Percentiles rank a stretch among this genome's conserved stretches.
Conservation (phyloP, 441 rosid species). For the Pelargonium fulgidum region DNA sequence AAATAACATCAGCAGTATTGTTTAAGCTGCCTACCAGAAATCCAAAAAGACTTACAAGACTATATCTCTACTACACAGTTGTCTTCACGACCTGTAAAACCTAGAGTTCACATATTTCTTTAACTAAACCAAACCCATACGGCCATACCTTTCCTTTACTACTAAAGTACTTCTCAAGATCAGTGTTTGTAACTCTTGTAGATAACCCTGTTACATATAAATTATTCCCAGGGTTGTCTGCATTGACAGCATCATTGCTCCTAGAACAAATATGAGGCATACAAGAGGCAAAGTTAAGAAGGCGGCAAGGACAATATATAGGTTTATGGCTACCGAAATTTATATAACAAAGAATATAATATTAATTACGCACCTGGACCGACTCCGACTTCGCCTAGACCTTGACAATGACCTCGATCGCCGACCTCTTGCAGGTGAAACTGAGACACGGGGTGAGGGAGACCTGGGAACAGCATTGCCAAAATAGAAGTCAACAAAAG, state of each 20-base stretch:
- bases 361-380: constrained; percentile 37
- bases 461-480: constrained; percentile 24
- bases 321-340: too few relatives aligned
- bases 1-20: too few relatives aligned
- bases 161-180: constrained; percentile 35
- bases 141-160: constrained; percentile 37
- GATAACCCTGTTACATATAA: constrained; percentile 44
- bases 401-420: constrained; percentile 39
- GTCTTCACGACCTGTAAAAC: too few relatives aligned
- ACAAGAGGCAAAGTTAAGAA: neutral
- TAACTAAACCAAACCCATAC: constrained; percentile 14
- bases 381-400: constrained; percentile 33
- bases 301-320: too few relatives aligned
- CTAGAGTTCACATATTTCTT: too few relatives aligned
- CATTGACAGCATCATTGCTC: constrained; percentile 32
- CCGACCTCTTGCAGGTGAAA: constrained; percentile 35
- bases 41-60: too few relatives aligned
- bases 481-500: too few relatives aligned
- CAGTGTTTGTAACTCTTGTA: constrained; percentile 30
- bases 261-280: constrained; percentile 21
- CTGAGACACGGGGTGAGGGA: constrained; percentile 32
- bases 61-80: too few relatives aligned
- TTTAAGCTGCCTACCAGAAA: too few relatives aligned
- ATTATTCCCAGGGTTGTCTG: constrained; percentile 38
- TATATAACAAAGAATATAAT: neutral